Base-by-base conservation (phyloP, 164 flowering plant species). In the Aristolochia contorta region DNA sequence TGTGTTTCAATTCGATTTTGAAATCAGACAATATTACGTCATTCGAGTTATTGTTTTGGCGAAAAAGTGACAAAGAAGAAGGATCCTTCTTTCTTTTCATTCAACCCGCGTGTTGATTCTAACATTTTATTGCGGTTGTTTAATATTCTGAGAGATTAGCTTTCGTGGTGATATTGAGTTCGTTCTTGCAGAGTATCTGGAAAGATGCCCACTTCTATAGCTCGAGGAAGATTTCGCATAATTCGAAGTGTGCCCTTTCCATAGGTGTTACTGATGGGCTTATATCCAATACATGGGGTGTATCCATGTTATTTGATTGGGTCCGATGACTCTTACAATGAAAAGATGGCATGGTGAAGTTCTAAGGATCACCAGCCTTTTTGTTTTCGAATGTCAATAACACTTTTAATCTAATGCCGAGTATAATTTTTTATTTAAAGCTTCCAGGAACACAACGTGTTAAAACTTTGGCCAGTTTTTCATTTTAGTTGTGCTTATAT, bases 301-400 rank as follows among this genome's bases (percentile, higher is more conserved):
- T 53, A 27, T 16, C 56, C 56, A 10, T 53, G 14, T 16, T 16
- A 53, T 53, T 53, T 53, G 56, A 53, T 23, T n/a, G 27, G 30
- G 16, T 22, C 30, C 16, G 23, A 14, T 20, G 14, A 53, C 56
- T 53, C 56, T 53, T 27, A 22, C 56, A 53, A 53, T 53, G 56
- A 53, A 53, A 53, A 53, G 30, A 53, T 53, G 56, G 56, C 56
- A 53, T 53, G 56, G 56, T 53, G 56, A 53, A 22, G 56, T 53
- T 23, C 30, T 53, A 23, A n/a, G 30, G 56, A 53, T 16, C 16
- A 53, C 30, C 56, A 23, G 56, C 56, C 56, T 27, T 22, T 13
- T 53, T 20, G 21, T 27, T 22, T 53, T 53, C 16, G 13, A 53
- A n/a, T 1, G 8, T 22, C 30, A 53, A 24, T 23, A 8, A 9